These are phyloP conservation scores for Pyrus communis DNA, from an alignment of 306 rosid species.

Conservation along the genomic window DNA sequence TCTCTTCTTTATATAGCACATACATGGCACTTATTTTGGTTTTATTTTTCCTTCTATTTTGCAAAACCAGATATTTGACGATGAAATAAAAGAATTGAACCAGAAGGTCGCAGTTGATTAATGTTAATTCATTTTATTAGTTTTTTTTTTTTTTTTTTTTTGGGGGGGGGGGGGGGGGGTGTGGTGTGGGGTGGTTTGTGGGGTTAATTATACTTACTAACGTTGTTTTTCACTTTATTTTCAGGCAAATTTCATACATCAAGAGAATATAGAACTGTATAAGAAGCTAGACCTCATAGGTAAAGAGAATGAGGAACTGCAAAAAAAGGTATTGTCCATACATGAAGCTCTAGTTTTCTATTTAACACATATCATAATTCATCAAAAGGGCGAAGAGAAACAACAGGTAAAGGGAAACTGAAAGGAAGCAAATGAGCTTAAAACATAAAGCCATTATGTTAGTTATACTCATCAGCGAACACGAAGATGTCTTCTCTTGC, in stretches of 20 bases:
- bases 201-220: not conserved
- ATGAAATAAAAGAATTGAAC: conserved; percentile 35
- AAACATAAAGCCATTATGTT: not conserved
- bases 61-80: conserved; percentile 40
- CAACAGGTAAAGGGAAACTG: too few relatives aligned
- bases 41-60: not conserved
- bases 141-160: too few relatives aligned
- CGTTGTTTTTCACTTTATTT: not conserved
- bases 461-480: not conserved
- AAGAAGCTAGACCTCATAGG: conserved; percentile 21
- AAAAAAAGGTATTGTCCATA: conserved; percentile 22
- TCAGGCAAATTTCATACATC: conserved; percentile 26
- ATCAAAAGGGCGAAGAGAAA: too few relatives aligned
- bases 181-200: too few relatives aligned
- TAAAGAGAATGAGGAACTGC: conserved; percentile 28
- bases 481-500: not conserved
- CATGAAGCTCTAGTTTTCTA: not conserved
- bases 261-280: conserved; percentile 26
- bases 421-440: too few relatives aligned
- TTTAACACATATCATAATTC: too few relatives aligned
- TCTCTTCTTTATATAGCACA: not conserved
- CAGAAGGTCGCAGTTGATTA: conserved; percentile 23
- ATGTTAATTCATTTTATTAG: not conserved
- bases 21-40: not conserved
- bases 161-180: too few relatives aligned